Percentiles rank a stretch among this genome's conserved stretches.
Conservation (phyloP, 2,329 filamentous ascomycete genomes). For the Aspergillus felis region DNA sequence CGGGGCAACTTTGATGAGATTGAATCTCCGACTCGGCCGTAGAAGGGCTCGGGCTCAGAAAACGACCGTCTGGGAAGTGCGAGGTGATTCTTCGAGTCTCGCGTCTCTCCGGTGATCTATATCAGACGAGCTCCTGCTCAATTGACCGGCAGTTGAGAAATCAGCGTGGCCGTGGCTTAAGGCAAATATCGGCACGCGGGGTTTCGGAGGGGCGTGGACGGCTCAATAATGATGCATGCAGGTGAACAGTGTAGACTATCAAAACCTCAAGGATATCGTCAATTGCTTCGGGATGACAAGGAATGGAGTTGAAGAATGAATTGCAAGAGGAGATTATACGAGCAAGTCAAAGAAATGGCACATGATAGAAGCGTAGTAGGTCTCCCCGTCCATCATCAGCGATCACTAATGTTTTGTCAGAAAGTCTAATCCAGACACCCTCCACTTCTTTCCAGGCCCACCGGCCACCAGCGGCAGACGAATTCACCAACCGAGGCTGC, state of each 20-base stretch:
- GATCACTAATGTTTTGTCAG: neutral
- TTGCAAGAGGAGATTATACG: neutral
- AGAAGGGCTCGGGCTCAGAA: neutral
- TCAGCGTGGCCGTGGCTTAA: neutral
- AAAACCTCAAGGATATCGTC: neutral
- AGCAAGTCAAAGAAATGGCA: neutral
- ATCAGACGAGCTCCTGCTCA: neutral
- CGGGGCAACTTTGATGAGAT: constrained; percentile 4
- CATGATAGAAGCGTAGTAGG: neutral
- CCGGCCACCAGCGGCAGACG: neutral
- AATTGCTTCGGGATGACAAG: neutral
- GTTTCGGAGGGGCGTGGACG: neutral
- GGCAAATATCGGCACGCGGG: neutral
- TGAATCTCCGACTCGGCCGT: neutral
- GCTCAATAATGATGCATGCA: neutral
- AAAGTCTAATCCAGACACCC: neutral
- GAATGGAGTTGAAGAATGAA: neutral
- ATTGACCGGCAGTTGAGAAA: neutral
- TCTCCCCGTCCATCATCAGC: neutral
- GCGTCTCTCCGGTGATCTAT: neutral
- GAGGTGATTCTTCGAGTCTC: neutral
- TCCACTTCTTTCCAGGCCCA: neutral
- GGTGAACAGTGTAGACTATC: neutral
- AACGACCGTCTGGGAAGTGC: neutral
- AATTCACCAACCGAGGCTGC: neutral